Conservation (phyloP, 1,284 basidiomycete genomes). For the Tremellales sp. region DNA sequence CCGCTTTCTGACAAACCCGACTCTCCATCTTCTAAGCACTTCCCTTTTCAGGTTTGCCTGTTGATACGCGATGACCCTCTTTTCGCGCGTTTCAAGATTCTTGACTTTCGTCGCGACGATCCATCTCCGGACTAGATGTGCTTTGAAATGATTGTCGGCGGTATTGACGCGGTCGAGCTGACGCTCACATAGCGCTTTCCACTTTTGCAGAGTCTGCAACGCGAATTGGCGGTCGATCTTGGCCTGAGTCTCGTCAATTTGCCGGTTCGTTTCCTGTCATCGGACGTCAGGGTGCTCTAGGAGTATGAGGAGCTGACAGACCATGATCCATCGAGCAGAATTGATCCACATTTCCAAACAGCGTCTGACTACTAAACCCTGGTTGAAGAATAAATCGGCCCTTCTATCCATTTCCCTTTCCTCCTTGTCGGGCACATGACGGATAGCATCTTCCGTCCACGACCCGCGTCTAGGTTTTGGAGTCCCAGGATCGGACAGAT, state of each 20-base stretch:
- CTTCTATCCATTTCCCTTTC: constrained; percentile 28
- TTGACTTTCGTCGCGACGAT: constrained; percentile 13
- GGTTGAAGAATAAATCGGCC: constrained; percentile 38
- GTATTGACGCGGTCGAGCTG: constrained; percentile 30
- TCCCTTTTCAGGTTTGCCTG: constrained; percentile 1
- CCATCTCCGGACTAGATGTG: constrained; percentile 23
- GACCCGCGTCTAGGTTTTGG: neutral
- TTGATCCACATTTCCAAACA: constrained; percentile 44
- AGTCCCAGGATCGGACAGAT: neutral
- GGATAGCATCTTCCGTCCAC: constrained; percentile 10
- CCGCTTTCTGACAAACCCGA: constrained; percentile 15
- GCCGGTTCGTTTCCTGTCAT: constrained; percentile 29
- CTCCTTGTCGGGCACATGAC: constrained; percentile 6
- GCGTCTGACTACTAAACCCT: constrained; percentile 39
- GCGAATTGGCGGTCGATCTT: constrained; percentile 38
- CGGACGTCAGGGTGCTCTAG: neutral
- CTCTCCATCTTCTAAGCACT: constrained; percentile 21
- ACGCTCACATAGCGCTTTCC: constrained; percentile 23
- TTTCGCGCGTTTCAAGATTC: constrained; percentile 14
- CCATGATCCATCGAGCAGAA: constrained; percentile 36
- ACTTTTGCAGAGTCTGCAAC: constrained; percentile 36
- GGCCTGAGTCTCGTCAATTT: constrained; percentile 38
- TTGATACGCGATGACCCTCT: too few relatives aligned
- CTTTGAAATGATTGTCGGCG: constrained; percentile 23
- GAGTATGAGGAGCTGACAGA: constrained; percentile 11